Base-by-base conservation (phyloP, 2,329 filamentous ascomycete species). In the Aspergillus cejpii region DNA sequence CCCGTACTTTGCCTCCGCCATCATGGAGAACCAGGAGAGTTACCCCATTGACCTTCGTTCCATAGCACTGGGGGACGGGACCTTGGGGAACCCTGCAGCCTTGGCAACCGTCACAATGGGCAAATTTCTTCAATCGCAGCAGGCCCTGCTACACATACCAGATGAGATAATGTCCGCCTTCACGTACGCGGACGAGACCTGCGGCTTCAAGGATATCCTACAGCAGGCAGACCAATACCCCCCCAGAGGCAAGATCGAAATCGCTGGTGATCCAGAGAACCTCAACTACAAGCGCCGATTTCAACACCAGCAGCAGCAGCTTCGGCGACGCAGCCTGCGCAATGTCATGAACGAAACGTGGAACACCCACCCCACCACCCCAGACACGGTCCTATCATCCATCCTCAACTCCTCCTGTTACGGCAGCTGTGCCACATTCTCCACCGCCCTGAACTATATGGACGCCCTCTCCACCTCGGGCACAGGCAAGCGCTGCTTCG, bases 31-130 rank as follows among this genome's bases (percentile, higher is more conserved):
- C 44, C 50, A 58, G 15, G 37, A 53, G 19, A 46, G 53, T 1
- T 47, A 62, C n/a, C 45, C 56, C 1, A 49, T 68, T 8, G 55
- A 65, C 19, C 44, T 70, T 12, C 52, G 47, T 23, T 67, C 65
- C 5, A 60, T 68, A 27, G 59, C 61, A 3, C 56, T 69, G 1
- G 66, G 66, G 5, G 63, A 68, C 44, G 61, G 58, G 3, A 61
- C 63, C 6, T 58, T 67, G 48, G 65, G 62, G 12, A 66, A 67
- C 24, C 53, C 57, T 24, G 63, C 64, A 19, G 65, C 63, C 12
- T 61, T 64, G 55, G 59, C 65, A 3, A 54, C 59, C 15, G 58
- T 62, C 12, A 54, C 53, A 3, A 59, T 58, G 5, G 54, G 57
- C 0, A 45, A 52, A 14, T 68, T 60, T 42, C 41, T 68, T 12